Percentiles rank a stretch among this genome's conserved stretches.
Conservation (phyloP, 31 red algal genomes). For the Asparagopsis taxiformis region DNA sequence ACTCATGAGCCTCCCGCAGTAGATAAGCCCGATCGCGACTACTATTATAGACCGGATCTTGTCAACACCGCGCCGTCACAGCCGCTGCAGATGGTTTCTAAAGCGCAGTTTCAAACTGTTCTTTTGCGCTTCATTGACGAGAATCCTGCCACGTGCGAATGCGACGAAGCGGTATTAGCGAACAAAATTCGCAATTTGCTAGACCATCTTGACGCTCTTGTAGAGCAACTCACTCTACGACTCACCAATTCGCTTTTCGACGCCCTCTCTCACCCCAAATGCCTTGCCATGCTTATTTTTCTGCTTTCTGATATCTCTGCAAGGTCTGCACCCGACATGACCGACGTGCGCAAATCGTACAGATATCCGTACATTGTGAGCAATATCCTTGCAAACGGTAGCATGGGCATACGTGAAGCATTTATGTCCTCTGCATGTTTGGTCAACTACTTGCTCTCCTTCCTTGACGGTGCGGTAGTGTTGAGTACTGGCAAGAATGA, state of each 20-base stretch:
- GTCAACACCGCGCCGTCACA: conserved; percentile 7
- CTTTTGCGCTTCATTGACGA: conserved; percentile 11
- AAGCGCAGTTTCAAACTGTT: conserved; percentile 4
- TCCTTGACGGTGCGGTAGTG: conserved; percentile 17
- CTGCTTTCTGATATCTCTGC: conserved; percentile 30
- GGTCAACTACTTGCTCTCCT: conserved; percentile 19
- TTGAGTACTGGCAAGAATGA: background rate
- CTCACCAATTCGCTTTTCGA: conserved; percentile 25
- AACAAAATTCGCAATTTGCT: background rate
- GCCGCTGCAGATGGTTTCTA: conserved; percentile 13
- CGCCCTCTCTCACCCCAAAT: conserved; percentile 12
- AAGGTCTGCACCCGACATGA: conserved; percentile 8
- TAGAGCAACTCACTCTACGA: conserved; percentile 21
- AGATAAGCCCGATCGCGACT: too few species aligned
- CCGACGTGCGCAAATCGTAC: conserved; percentile 26
- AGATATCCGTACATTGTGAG: conserved; percentile 34
- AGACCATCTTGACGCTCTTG: conserved; percentile 35
- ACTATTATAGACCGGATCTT: conserved; percentile 1
- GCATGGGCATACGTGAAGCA: conserved; percentile 32
- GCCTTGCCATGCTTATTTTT: conserved; percentile 6
- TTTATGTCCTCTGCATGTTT: conserved; percentile 14
- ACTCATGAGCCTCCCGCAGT: too few species aligned
- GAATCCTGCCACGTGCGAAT: background rate
- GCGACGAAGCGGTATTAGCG: conserved; percentile 5
- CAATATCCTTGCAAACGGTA: conserved; percentile 32